Conservation (phyloP, 257 asterid genomes). For the Craterostigma plantagineum region DNA sequence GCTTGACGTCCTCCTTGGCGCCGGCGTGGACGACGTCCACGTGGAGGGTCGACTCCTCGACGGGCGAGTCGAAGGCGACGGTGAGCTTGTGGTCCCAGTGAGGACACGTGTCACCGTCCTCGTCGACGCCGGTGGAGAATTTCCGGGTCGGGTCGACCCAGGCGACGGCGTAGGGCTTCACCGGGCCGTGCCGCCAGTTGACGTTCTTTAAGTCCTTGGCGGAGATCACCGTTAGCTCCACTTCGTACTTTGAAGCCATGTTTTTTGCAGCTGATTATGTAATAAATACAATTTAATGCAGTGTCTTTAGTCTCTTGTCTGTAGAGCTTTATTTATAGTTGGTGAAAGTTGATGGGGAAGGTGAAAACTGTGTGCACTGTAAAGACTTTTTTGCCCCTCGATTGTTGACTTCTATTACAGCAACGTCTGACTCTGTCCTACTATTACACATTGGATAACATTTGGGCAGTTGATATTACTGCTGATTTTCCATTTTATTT, state of each 20-base stretch:
- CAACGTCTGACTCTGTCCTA: too few relatives aligned
- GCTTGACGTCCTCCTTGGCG: slow-evolving; percentile 48
- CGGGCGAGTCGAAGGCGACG: slow-evolving; percentile 41
- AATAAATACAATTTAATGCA: too few relatives aligned
- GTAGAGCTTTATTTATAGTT: too few relatives aligned
- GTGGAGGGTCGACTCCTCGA: slow-evolving; percentile 45
- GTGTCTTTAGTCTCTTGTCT: too few relatives aligned
- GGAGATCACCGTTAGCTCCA: slow-evolving; percentile 36
- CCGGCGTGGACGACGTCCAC: slow-evolving; percentile 59
- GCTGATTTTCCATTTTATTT: too few relatives aligned
- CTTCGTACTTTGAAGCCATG: slow-evolving; percentile 57
- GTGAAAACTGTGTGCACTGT: too few relatives aligned
- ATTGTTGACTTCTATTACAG: too few relatives aligned
- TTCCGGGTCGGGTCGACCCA: slow-evolving; percentile 62
- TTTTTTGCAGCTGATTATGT: too few relatives aligned
- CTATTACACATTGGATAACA: too few relatives aligned
- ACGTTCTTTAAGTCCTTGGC: slow-evolving; percentile 75
- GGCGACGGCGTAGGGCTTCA: slow-evolving; percentile 68
- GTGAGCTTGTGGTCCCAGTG: slow-evolving; percentile 43
- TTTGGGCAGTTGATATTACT: too few relatives aligned
- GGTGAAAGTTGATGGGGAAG: too few relatives aligned
- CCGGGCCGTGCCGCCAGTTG: slow-evolving; percentile 67
- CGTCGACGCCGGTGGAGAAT: slow-evolving; percentile 50
- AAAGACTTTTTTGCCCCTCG: too few relatives aligned
- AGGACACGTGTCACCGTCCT: slow-evolving; percentile 46